A percentile compares a stretch with the other conserved stretches of the same genome.
phyloP scores from a whole-genome alignment of 805 yeast genomes.

The Candida insectalens region DNA sequence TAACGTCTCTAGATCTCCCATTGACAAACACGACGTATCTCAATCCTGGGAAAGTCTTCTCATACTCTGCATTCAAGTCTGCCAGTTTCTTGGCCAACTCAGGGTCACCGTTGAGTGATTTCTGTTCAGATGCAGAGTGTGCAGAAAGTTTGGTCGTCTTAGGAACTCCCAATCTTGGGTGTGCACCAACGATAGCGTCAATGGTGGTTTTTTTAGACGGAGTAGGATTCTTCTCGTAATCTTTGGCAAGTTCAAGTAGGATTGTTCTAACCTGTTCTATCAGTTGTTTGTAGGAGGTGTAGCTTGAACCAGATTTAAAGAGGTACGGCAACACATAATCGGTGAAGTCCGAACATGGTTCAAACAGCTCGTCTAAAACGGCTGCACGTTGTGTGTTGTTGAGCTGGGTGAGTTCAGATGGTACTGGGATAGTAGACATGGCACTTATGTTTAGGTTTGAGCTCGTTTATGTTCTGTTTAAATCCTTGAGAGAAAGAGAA shows the following conservation, averaged over 20 bases:
- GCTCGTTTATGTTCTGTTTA: too few species aligned
- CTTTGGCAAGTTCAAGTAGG: conserved; percentile 4
- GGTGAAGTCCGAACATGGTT: conserved; percentile 46
- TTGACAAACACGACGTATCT: conserved; percentile 85
- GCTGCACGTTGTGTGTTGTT: too few species aligned
- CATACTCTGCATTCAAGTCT: conserved; percentile 42
- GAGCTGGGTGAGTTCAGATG: too few species aligned
- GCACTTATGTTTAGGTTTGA: too few species aligned
- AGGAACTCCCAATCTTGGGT: conserved; percentile 78
- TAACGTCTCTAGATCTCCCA: conserved; percentile 58
- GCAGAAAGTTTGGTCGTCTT: conserved; percentile 35
- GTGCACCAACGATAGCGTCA: conserved; percentile 68
- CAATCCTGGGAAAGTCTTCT: conserved; percentile 46
- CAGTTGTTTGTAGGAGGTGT: conserved; percentile 20
- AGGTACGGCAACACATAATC: conserved; percentile 23
- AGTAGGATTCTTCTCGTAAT: conserved; percentile 2
- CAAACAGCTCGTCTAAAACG: conserved; percentile 52
- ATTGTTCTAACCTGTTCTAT: conserved; percentile 10
- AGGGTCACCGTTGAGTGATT: conserved; percentile 40
- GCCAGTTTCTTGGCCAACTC: conserved; percentile 42
- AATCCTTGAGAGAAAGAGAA: too few species aligned
- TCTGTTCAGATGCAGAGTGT: conserved; percentile 68
- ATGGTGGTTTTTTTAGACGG: conserved; percentile 4
- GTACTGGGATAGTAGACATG: too few species aligned
- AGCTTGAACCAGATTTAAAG: conserved; percentile 6